These are phyloP conservation scores for Marasmius oreades DNA, from an alignment of 1,284 basidiomycete genomes.

Conservation along the genomic window DNA sequence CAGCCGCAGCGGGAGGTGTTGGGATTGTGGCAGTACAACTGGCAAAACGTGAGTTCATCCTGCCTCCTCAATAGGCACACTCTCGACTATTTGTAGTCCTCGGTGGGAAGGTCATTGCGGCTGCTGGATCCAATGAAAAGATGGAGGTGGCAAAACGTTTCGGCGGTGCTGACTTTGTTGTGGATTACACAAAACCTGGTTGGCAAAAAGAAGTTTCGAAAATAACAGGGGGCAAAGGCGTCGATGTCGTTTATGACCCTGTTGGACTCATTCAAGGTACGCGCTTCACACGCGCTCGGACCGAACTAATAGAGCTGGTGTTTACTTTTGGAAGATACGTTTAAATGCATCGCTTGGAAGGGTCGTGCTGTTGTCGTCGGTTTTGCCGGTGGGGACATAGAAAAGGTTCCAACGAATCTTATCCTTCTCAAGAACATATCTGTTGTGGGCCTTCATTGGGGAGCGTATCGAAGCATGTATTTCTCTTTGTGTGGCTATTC, in stretches of 20 bases:
- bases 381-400: slow-evolving; percentile 85
- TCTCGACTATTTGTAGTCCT: slow-evolving; percentile 41
- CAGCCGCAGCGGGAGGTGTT: slow-evolving; percentile 90
- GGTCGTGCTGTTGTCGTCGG: slow-evolving; percentile 90
- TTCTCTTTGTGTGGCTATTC: neutral
- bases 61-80: neutral
- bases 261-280: slow-evolving; percentile 75
- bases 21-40: slow-evolving; percentile 90
- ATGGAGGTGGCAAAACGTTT: slow-evolving; percentile 63
- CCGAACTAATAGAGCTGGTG: neutral
- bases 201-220: slow-evolving; percentile 78
- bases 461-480: slow-evolving; percentile 52
- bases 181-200: slow-evolving; percentile 63
- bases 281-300: slow-evolving; percentile 7
- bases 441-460: slow-evolving; percentile 83
- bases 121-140: slow-evolving; percentile 68
- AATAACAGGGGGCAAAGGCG: slow-evolving; percentile 79
- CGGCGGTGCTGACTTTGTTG: slow-evolving; percentile 67
- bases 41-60: slow-evolving; percentile 62
- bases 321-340: slow-evolving; percentile 45
- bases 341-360: slow-evolving; percentile 95
- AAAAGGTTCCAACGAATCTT: slow-evolving; percentile 90
- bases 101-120: slow-evolving; percentile 79
- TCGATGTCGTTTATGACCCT: slow-evolving; percentile 87
- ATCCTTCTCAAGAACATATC: slow-evolving; percentile 86